phyloP scores from a whole-genome alignment of 208 protist species.

The Zelonia costaricensis region DNA sequence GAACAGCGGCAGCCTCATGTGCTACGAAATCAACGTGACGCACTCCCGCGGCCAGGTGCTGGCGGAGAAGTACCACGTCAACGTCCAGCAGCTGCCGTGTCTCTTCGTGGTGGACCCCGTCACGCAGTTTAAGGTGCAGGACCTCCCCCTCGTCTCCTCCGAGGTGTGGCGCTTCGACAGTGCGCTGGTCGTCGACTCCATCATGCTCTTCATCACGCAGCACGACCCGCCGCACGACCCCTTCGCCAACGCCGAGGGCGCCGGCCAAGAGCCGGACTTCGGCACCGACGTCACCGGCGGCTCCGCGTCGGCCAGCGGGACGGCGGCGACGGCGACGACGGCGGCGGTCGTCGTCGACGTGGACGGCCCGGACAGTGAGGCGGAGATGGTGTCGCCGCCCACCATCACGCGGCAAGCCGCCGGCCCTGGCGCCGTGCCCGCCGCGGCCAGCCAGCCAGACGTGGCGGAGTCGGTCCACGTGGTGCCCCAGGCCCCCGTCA shows the following conservation, averaged over 20 bases:
- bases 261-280: not conserved
- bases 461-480: slow-evolving; percentile 10
- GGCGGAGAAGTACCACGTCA: slow-evolving; percentile 45
- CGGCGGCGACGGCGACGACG: not conserved
- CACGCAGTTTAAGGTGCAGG: slow-evolving; percentile 48
- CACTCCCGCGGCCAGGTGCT: slow-evolving; percentile 38
- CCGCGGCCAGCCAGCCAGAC: not conserved
- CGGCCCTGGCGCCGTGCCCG: not conserved
- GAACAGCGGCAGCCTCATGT: slow-evolving; percentile 38
- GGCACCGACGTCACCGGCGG: not conserved
- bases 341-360: slow-evolving; percentile 20
- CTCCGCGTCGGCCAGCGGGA: not conserved
- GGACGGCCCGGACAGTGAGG: slow-evolving; percentile 28
- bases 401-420: slow-evolving; percentile 5
- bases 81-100: slow-evolving; percentile 30
- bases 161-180: slow-evolving; percentile 36
- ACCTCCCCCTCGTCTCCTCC: slow-evolving; percentile 26
- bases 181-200: slow-evolving; percentile 37
- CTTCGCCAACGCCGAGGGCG: slow-evolving; percentile 7
- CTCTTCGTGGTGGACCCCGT: slow-evolving; percentile 76
- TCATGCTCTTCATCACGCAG: slow-evolving; percentile 44
- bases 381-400: slow-evolving; percentile 27
- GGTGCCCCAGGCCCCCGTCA: slow-evolving; percentile 12
- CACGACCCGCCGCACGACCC: slow-evolving; percentile 37
- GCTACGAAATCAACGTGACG: slow-evolving; percentile 55